These are phyloP conservation scores for Candolleomyces aberdarensis DNA, from an alignment of 768 basidiomycete genomes.

Conservation along the genomic window DNA sequence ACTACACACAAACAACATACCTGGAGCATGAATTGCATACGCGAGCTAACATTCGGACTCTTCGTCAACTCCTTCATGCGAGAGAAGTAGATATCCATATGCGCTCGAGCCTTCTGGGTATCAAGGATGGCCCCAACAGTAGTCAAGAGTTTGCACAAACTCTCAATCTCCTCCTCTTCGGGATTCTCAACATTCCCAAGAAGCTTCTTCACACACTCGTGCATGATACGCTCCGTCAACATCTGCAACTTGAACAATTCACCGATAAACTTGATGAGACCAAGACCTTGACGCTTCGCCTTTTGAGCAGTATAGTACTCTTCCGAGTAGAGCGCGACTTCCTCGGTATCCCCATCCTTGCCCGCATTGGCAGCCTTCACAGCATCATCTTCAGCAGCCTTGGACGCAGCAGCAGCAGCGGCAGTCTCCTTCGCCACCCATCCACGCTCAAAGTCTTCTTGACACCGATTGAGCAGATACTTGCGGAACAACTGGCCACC, in stretches of 20 bases:
- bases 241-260: slow-evolving; percentile 99
- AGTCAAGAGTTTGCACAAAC: slow-evolving; percentile 85
- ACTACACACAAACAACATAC: slow-evolving; percentile 39
- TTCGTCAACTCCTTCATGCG: slow-evolving; percentile 83
- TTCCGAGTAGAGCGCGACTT: slow-evolving; percentile 83
- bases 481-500: slow-evolving; percentile 96
- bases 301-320: slow-evolving; percentile 97
- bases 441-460: slow-evolving; percentile 96
- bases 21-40: slow-evolving; percentile 96
- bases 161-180: slow-evolving; percentile 98
- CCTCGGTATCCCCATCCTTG: slow-evolving; percentile 46
- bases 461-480: slow-evolving; percentile 94
- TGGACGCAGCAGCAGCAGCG: slow-evolving; percentile 80
- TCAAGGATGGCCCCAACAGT: slow-evolving; percentile 88
- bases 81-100: slow-evolving; percentile 91
- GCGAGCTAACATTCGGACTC: slow-evolving; percentile 71
- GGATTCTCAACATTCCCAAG: slow-evolving; percentile 91
- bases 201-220: slow-evolving; percentile 96
- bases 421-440: slow-evolving; percentile 90
- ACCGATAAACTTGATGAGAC: slow-evolving; percentile 97
- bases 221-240: slow-evolving; percentile 97
- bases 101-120: slow-evolving; percentile 72
- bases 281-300: slow-evolving; percentile 95
- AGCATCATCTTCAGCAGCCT: slow-evolving; percentile 83
- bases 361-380: slow-evolving; percentile 65